A percentile compares a stretch with the other conserved stretches of the same genome.
These are phyloP conservation scores for Porodaedalea pini DNA, from an alignment of 1,284 basidiomycete genomes.

Conservation along the genomic window DNA sequence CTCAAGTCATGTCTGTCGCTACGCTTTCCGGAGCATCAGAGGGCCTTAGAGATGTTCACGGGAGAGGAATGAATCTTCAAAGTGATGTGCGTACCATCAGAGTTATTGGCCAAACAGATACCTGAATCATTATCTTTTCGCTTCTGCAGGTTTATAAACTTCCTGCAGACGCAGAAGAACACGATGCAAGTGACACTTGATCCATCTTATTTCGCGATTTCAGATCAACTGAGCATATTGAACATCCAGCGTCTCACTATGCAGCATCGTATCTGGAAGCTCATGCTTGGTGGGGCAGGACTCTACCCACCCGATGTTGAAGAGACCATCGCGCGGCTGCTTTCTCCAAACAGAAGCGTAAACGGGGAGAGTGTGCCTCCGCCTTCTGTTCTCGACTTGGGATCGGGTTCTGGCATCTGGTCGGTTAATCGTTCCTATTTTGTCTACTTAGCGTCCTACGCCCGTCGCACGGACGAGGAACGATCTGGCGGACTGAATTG, in stretches of 20 bases:
- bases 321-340: background rate
- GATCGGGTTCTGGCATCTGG: slow-evolving; percentile 20
- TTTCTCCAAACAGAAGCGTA: background rate
- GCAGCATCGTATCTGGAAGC: slow-evolving; percentile 20
- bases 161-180: slow-evolving; percentile 17
- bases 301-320: slow-evolving; percentile 17
- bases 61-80: slow-evolving; percentile 16
- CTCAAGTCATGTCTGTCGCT: background rate
- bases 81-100: slow-evolving; percentile 14
- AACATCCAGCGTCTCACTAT: slow-evolving; percentile 10
- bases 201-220: background rate
- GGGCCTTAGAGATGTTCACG: slow-evolving; percentile 14
- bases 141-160: slow-evolving; percentile 16
- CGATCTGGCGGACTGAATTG: background rate
- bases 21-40: background rate
- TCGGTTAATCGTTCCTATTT: slow-evolving; percentile 8
- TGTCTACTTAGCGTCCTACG: background rate
- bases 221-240: background rate
- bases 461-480: too few species aligned
- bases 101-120: background rate
- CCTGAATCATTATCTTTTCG: too few species aligned
- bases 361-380: background rate
- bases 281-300: slow-evolving; percentile 13
- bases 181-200: slow-evolving; percentile 4
- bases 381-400: slow-evolving; percentile 17